Evolutionary conservation across 2,329 filamentous ascomycete species (phyloP).

Genomic region (Colletotrichum aenigma): DNA sequence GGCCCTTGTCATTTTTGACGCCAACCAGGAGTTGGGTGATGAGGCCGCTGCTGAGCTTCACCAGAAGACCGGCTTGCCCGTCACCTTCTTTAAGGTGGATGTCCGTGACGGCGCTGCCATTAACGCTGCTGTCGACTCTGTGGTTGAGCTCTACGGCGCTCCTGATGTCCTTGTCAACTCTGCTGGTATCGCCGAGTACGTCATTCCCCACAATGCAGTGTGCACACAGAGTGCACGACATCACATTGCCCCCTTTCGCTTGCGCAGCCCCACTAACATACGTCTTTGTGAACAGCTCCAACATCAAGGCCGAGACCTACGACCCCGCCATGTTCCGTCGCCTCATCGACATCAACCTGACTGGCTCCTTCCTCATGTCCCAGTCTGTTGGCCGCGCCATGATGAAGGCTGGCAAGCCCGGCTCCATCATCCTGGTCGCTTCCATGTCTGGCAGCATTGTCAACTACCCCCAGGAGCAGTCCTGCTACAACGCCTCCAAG

Average conservation of each 20-base stretch:
- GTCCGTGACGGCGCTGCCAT: slow-evolving; percentile 75
- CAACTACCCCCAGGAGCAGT: slow-evolving; percentile 86
- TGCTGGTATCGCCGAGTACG: slow-evolving; percentile 74
- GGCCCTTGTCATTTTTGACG: slow-evolving; percentile 76
- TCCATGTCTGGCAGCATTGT: slow-evolving; percentile 85
- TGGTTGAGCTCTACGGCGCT: slow-evolving; percentile 69
- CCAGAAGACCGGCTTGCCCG: slow-evolving; percentile 73
- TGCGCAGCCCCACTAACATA: slow-evolving; percentile 7
- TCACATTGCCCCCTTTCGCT: slow-evolving; percentile 16
- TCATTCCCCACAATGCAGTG: slow-evolving; percentile 29
- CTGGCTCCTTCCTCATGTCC: slow-evolving; percentile 77
- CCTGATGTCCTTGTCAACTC: slow-evolving; percentile 81
- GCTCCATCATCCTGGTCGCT: slow-evolving; percentile 76
- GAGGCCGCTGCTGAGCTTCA: slow-evolving; percentile 72
- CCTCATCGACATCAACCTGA: slow-evolving; percentile 83
- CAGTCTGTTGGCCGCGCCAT: slow-evolving; percentile 75
- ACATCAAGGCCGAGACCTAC: slow-evolving; percentile 82
- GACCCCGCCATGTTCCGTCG: slow-evolving; percentile 77
- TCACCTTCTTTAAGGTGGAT: slow-evolving; percentile 80
- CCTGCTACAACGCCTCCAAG: slow-evolving; percentile 85
- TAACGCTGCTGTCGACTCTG: slow-evolving; percentile 69
- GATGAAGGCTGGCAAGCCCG: slow-evolving; percentile 74
- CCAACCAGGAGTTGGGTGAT: slow-evolving; percentile 77
- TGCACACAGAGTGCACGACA: slow-evolving; percentile 12
- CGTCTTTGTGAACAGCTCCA: slow-evolving; percentile 51